phyloP scores from a whole-genome alignment of 129 eudicot species.

The Scalesia atractyloides region DNA sequence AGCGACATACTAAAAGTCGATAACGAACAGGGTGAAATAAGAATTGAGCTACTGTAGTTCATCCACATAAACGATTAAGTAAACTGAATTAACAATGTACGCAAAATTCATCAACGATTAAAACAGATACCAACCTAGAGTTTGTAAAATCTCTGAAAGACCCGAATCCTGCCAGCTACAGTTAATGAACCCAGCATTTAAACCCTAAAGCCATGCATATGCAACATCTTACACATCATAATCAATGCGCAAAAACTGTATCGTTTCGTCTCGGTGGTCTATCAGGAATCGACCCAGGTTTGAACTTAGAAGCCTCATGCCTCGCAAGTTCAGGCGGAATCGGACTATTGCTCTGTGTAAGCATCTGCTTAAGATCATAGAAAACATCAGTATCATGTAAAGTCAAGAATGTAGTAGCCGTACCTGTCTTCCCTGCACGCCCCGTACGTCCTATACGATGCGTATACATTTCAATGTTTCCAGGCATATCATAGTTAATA shows the following conservation, averaged over 20 bases:
- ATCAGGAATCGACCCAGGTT: slow-evolving; percentile 63
- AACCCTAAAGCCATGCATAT: neutral
- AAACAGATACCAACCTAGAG: slow-evolving; percentile 29
- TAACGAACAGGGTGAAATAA: neutral
- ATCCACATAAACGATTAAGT: neutral
- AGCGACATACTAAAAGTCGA: too few species aligned
- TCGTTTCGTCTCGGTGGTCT: slow-evolving; percentile 62
- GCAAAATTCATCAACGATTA: neutral
- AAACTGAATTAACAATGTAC: neutral
- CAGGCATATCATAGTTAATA: slow-evolving; percentile 63
- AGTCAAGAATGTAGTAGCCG: slow-evolving; percentile 61
- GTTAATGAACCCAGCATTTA: neutral
- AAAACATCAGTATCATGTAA: slow-evolving; percentile 56
- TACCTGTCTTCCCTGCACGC: slow-evolving; percentile 65
- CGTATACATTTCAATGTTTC: slow-evolving; percentile 57
- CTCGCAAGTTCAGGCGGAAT: slow-evolving; percentile 67
- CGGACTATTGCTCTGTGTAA: slow-evolving; percentile 52
- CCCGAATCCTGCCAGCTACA: slow-evolving; percentile 11
- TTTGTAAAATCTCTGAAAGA: neutral
- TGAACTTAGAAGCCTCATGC: slow-evolving; percentile 63
- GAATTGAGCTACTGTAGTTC: neutral
- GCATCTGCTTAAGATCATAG: slow-evolving; percentile 68
- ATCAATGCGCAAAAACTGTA: slow-evolving; percentile 53
- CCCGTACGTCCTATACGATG: slow-evolving; percentile 68
- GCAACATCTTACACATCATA: slow-evolving; percentile 2